Conservation (phyloP, 1,139 yeast genomes). For the Nakaseomyces nivariensis region DNA sequence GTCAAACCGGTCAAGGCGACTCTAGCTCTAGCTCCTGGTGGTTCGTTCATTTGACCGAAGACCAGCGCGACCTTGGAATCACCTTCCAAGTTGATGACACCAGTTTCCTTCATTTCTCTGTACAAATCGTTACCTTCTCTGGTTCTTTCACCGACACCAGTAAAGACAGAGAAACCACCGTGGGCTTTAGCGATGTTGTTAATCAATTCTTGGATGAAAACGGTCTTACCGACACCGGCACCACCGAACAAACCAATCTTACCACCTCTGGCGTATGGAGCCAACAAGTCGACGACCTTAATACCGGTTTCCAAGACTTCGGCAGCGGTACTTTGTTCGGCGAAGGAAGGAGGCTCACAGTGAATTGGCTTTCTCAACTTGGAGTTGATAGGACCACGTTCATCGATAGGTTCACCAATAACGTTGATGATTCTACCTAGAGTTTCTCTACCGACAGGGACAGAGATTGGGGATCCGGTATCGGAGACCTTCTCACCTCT, state of each 20-base stretch:
- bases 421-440: slow-evolving; percentile 98
- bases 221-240: slow-evolving; percentile 99
- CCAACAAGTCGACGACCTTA: slow-evolving; percentile 97
- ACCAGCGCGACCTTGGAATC: slow-evolving; percentile 99
- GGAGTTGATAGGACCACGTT: slow-evolving; percentile 95
- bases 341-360: slow-evolving; percentile 93
- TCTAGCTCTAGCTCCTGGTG: slow-evolving; percentile 99
- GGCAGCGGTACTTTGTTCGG: slow-evolving; percentile 94
- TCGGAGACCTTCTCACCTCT: slow-evolving; percentile 90
- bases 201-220: slow-evolving; percentile 97
- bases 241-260: slow-evolving; percentile 99
- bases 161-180: slow-evolving; percentile 99
- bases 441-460: slow-evolving; percentile 98
- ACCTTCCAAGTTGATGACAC: slow-evolving; percentile 99
- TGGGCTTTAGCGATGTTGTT: slow-evolving; percentile 99
- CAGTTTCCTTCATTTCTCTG: slow-evolving; percentile 99
- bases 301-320: slow-evolving; percentile 99
- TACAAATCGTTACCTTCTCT: slow-evolving; percentile 99
- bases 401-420: slow-evolving; percentile 99
- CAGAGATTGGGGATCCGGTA: slow-evolving; percentile 97
- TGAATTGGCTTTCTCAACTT: slow-evolving; percentile 95
- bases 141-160: slow-evolving; percentile 99
- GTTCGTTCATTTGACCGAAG: slow-evolving; percentile 99
- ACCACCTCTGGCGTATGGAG: slow-evolving; percentile 99
- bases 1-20: slow-evolving; percentile 99